Conservation (phyloP, 805 yeast genomes). For the Naumovozyma baii region DNA sequence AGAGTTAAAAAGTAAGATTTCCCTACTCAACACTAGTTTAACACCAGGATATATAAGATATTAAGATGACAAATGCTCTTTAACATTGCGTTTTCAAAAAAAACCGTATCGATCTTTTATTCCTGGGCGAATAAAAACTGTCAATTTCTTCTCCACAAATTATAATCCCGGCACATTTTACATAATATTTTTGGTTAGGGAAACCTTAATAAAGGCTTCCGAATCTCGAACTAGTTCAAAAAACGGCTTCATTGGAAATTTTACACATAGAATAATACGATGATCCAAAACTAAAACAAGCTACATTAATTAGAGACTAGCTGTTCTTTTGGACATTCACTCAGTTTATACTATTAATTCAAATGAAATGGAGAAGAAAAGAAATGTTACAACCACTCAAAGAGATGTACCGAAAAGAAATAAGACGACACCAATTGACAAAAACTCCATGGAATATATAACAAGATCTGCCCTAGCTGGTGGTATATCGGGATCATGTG, state of each 20-base stretch:
- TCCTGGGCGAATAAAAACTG: not conserved
- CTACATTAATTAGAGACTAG: no score
- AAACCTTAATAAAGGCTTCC: not conserved
- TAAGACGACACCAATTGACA: constrained; percentile 34
- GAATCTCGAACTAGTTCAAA: not conserved
- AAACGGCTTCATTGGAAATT: not conserved
- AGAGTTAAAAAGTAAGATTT: no score
- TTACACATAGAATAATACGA: not conserved
- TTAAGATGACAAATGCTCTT: no score
- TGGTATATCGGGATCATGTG: constrained; percentile 92
- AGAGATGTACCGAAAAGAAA: constrained; percentile 2
- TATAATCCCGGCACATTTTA: not conserved
- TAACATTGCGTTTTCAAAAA: no score
- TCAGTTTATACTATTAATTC: not conserved
- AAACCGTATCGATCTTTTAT: no score
- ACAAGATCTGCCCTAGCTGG: constrained; percentile 85
- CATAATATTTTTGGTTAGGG: not conserved
- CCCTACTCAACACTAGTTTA: no score
- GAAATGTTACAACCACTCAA: not conserved
- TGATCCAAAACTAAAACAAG: not conserved
- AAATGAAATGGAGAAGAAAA: not conserved
- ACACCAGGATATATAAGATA: no score
- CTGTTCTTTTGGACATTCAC: no score
- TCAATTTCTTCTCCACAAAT: not conserved
- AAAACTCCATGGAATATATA: constrained; percentile 68